phyloP scores from a whole-genome alignment of 208 protist species.

The Acanthamoeba sp. region DNA sequence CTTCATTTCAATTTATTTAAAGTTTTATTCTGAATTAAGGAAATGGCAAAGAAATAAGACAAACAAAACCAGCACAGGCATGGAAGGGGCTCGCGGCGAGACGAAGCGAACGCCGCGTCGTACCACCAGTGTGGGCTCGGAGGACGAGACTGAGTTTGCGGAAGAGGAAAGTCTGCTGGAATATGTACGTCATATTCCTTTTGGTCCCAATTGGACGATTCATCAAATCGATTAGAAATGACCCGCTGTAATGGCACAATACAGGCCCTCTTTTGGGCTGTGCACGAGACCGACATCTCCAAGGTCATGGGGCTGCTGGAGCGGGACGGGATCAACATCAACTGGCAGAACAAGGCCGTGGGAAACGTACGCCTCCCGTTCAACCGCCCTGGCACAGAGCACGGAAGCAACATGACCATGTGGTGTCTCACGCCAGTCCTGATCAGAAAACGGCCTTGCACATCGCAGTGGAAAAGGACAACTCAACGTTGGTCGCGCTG shows the following conservation, averaged over 20 bases:
- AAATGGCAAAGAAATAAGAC: not conserved
- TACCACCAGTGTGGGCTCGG: not conserved
- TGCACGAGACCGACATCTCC: slow-evolving; percentile 55
- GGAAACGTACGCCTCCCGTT: slow-evolving; percentile 27
- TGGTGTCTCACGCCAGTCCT: not conserved
- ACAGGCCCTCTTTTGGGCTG: slow-evolving; percentile 63
- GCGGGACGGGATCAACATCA: slow-evolving; percentile 21
- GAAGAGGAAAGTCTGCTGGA: slow-evolving; percentile 34
- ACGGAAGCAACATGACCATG: no score
- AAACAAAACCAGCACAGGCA: no score
- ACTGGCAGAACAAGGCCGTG: slow-evolving; percentile 59
- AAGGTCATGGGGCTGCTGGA: slow-evolving; percentile 67
- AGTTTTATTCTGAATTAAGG: no score
- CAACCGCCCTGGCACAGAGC: not conserved
- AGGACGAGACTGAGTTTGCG: slow-evolving; percentile 13
- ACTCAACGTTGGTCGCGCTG: slow-evolving; percentile 43
- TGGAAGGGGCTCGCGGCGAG: not conserved
- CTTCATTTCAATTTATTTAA: not conserved
- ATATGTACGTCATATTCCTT: not conserved
- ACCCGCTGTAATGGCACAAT: not conserved
- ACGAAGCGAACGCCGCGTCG: not conserved
- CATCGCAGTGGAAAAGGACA: slow-evolving; percentile 61
- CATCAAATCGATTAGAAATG: not conserved
- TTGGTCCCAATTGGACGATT: not conserved
- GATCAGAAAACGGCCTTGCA: slow-evolving; percentile 60